Conservation (phyloP, 2,329 filamentous ascomycete genomes). For the Xylaria sp. region DNA sequence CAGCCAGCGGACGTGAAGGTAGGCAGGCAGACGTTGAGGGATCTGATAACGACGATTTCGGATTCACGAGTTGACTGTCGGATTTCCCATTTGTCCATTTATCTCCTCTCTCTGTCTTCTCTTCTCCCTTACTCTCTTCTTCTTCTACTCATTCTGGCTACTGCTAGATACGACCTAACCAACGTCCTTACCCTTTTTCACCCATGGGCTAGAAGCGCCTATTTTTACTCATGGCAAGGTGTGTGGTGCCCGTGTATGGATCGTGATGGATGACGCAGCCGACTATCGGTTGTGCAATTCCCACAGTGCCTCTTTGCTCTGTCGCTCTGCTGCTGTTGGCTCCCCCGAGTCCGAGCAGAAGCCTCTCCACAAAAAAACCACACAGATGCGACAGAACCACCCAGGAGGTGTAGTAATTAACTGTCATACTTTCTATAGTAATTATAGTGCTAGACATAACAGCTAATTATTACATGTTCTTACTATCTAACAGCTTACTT, state of each 20-base stretch:
- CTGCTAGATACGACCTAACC: conserved; percentile 26
- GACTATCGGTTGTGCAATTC: conserved; percentile 17
- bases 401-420: too few relatives aligned
- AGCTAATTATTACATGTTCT: too few relatives aligned
- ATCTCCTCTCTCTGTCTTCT: neutral
- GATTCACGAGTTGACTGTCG: conserved; percentile 10
- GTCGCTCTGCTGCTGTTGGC: neutral
- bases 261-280: conserved; percentile 30
- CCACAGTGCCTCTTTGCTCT: conserved; percentile 15
- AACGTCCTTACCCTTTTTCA: conserved; percentile 14
- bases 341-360: conserved; percentile 3
- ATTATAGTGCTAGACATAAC: too few relatives aligned
- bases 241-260: conserved; percentile 23
- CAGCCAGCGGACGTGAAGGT: conserved; percentile 13
- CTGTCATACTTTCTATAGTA: too few relatives aligned
- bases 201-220: conserved; percentile 28
- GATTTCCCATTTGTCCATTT: conserved; percentile 1
- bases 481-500: too few relatives aligned
- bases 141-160: conserved; percentile 4
- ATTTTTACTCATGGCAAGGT: conserved; percentile 18
- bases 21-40: conserved; percentile 11
- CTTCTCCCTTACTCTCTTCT: conserved; percentile 14
- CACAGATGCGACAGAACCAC: too few relatives aligned
- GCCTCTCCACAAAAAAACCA: too few relatives aligned
- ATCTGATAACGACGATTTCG: conserved; percentile 23